phyloP scores from a whole-genome alignment of 345 rosid species.

The Hibiscus trionum region DNA sequence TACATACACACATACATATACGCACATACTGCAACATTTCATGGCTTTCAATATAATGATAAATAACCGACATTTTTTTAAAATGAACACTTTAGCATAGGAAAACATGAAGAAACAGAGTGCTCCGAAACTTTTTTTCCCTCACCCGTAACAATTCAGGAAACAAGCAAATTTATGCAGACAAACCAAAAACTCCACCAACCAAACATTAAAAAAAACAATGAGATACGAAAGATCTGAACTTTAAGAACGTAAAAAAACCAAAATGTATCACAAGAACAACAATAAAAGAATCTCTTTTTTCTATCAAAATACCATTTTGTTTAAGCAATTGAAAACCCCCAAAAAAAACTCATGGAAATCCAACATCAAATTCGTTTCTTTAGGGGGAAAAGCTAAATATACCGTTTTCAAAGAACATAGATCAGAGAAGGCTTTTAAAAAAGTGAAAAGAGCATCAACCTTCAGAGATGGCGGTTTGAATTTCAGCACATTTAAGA shows the following conservation, averaged over 20 bases:
- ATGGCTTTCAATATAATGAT: background rate
- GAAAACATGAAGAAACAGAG: background rate
- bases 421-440: no score
- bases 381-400: background rate
- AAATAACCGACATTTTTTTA: background rate
- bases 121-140: no score
- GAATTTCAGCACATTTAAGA: slow-evolving; percentile 82
- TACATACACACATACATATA: no score
- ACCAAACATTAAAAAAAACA: background rate
- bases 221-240: slow-evolving; percentile 5
- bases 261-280: background rate
- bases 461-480: slow-evolving; percentile 83
- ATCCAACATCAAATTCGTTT: background rate
- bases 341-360: background rate
- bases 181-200: background rate
- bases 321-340: background rate
- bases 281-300: no score
- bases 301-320: background rate
- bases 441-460: background rate
- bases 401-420: no score
- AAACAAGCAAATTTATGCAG: background rate
- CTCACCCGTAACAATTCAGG: no score
- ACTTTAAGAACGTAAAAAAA: background rate
- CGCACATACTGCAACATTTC: no score
- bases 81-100: background rate